Percentiles rank a stretch among this genome's conserved stretches.
phyloP scores from a whole-genome alignment of 192 early-diverging fungal genomes.

The Geranomyces michiganensis region DNA sequence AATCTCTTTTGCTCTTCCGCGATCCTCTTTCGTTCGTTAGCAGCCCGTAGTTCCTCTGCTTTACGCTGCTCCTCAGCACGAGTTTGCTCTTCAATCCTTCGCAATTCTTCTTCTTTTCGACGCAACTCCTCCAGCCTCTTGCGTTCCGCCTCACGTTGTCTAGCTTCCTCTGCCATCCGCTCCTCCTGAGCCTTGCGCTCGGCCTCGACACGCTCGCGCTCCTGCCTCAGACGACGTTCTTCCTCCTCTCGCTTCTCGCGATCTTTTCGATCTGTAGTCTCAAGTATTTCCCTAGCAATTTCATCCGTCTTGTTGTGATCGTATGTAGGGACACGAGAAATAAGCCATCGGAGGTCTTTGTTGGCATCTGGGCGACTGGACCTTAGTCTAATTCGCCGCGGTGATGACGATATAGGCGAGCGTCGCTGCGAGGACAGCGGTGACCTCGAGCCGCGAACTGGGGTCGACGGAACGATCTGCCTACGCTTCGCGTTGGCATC shows the following conservation, averaged over 20 bases:
- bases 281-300: conserved; percentile 21
- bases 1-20: not conserved
- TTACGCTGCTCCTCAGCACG: conserved; percentile 9
- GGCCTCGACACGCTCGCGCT: conserved; percentile 2
- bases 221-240: conserved; percentile 1
- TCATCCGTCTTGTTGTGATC: conserved; percentile 33
- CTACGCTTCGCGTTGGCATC: not conserved
- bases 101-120: conserved; percentile 2
- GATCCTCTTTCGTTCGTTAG: not conserved
- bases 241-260: conserved; percentile 20
- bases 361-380: conserved; percentile 24
- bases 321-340: conserved; percentile 14
- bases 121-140: conserved; percentile 3
- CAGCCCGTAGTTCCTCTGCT: not conserved
- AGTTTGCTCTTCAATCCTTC: not conserved
- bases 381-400: conserved; percentile 18
- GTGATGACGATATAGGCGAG: not conserved
- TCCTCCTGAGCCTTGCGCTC: conserved; percentile 15
- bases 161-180: conserved; percentile 2
- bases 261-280: conserved; percentile 10
- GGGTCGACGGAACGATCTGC: not conserved
- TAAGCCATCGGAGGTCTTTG: conserved; percentile 22
- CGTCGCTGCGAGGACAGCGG: not conserved
- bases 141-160: conserved; percentile 10
- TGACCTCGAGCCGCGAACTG: not conserved